phyloP scores from a whole-genome alignment of 768 basidiomycete species.

The Suillus lakei region DNA sequence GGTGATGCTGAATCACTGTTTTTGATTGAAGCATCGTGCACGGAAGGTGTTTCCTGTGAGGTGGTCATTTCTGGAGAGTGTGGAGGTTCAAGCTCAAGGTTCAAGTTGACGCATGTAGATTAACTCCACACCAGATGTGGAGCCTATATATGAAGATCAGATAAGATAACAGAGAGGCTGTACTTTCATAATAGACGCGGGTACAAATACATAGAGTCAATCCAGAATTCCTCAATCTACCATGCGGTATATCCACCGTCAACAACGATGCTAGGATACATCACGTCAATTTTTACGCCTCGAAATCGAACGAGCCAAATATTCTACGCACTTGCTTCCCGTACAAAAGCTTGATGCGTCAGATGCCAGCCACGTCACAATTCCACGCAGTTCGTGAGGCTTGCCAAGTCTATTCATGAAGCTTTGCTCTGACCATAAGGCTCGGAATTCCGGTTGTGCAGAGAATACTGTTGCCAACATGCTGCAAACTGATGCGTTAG shows the following conservation, averaged over 20 bases:
- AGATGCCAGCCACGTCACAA: constrained; percentile 66
- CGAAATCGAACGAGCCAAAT: background rate
- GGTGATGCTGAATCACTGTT: constrained; percentile 30
- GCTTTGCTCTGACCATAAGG: constrained; percentile 66
- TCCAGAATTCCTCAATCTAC: constrained; percentile 4
- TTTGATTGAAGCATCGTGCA: background rate
- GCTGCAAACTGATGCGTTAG: constrained; percentile 32
- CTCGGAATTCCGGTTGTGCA: constrained; percentile 55
- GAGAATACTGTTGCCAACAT: constrained; percentile 71
- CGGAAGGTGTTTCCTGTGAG: background rate
- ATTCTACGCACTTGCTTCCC: constrained; percentile 70
- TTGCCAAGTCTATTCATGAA: constrained; percentile 68
- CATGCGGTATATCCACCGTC: constrained; percentile 13
- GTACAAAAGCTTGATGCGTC: constrained; percentile 75
- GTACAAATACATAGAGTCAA: background rate
- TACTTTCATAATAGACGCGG: background rate
- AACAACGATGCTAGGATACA: constrained; percentile 10
- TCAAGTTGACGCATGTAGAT: background rate
- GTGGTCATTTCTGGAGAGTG: constrained; percentile 1
- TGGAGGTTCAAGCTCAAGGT: background rate
- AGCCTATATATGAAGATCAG: background rate
- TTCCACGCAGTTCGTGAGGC: constrained; percentile 68
- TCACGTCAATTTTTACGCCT: background rate
- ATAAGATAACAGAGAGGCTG: background rate
- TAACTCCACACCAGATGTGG: background rate